phyloP scores from a whole-genome alignment of 2,329 filamentous ascomycete species.

The Cladosporium sp. region DNA sequence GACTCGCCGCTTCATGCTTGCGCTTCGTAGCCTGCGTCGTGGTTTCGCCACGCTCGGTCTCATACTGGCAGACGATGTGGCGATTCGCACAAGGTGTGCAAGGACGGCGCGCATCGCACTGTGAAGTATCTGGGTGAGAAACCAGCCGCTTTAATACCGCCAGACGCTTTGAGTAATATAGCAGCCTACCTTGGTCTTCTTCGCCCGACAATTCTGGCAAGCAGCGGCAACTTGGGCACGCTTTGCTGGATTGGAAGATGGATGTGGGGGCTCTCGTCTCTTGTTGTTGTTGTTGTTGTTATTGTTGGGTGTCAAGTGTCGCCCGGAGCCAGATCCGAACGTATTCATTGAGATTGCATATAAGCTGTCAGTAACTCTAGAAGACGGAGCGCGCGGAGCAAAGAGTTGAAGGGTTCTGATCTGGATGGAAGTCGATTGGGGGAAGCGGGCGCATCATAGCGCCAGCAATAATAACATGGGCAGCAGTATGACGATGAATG shows the following conservation, averaged over 20 bases:
- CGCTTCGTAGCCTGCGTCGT: slow-evolving; percentile 20
- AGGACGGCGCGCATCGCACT: slow-evolving; percentile 14
- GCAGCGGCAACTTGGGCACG: slow-evolving; percentile 1
- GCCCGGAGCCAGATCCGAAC: neutral
- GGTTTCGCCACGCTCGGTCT: slow-evolving; percentile 20
- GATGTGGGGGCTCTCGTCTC: neutral
- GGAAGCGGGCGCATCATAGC: neutral
- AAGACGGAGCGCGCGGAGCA: neutral
- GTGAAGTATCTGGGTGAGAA: neutral
- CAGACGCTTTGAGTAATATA: neutral
- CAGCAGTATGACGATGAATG: neutral
- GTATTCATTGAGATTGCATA: neutral
- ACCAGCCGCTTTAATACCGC: too few relatives aligned
- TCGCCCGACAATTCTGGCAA: neutral
- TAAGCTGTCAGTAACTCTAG: neutral
- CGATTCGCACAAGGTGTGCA: neutral
- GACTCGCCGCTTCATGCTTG: slow-evolving; percentile 17
- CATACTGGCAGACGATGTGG: neutral
- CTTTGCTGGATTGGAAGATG: neutral
- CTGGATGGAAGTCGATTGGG: neutral
- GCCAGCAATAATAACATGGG: neutral
- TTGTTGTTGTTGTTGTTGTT: too few relatives aligned
- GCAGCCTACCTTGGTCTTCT: neutral
- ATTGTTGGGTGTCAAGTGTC: neutral
- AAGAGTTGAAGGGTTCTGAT: neutral